Evolutionary conservation across 2,329 filamentous ascomycete genomes (phyloP).

Genomic region (Penicillium janthinellum): DNA sequence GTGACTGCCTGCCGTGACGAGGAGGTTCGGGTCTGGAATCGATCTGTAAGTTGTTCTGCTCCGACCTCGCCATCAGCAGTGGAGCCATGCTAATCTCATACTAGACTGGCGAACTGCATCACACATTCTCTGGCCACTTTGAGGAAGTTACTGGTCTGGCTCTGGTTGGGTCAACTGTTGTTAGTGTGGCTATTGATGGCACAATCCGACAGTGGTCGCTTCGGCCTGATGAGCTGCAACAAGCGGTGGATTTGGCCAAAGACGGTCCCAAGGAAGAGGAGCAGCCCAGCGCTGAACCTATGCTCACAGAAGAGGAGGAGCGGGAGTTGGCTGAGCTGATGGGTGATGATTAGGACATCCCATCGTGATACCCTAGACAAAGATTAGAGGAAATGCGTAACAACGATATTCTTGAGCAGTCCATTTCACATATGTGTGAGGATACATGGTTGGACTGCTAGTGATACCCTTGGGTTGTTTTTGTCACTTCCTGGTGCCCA

Average conservation of each 20-base stretch:
- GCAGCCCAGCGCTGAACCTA: conserved; percentile 50
- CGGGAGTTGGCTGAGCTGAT: conserved; percentile 88
- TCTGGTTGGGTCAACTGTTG: conserved; percentile 60
- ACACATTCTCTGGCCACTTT: conserved; percentile 79
- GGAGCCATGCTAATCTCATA: conserved; percentile 31
- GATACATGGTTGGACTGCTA: background rate
- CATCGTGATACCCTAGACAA: conserved; percentile 18
- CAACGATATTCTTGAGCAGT: background rate
- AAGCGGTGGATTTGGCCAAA: conserved; percentile 54
- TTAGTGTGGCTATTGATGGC: conserved; percentile 86
- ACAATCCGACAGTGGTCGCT: conserved; percentile 86
- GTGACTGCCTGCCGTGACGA: conserved; percentile 90
- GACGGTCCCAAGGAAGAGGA: conserved; percentile 49
- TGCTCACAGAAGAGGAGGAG: conserved; percentile 86
- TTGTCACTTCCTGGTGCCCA: too few relatives aligned
- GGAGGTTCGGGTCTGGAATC: conserved; percentile 87
- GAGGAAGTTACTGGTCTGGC: conserved; percentile 87
- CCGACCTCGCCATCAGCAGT: background rate
- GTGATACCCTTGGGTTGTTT: background rate
- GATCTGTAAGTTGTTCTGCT: conserved; percentile 43
- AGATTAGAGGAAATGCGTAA: background rate
- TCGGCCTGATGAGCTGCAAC: conserved; percentile 61
- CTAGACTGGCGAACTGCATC: conserved; percentile 70
- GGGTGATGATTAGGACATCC: conserved; percentile 60
- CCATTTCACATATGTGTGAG: too few relatives aligned